phyloP scores from a whole-genome alignment of 257 asterid genomes.

The Nicotiana undulata region DNA sequence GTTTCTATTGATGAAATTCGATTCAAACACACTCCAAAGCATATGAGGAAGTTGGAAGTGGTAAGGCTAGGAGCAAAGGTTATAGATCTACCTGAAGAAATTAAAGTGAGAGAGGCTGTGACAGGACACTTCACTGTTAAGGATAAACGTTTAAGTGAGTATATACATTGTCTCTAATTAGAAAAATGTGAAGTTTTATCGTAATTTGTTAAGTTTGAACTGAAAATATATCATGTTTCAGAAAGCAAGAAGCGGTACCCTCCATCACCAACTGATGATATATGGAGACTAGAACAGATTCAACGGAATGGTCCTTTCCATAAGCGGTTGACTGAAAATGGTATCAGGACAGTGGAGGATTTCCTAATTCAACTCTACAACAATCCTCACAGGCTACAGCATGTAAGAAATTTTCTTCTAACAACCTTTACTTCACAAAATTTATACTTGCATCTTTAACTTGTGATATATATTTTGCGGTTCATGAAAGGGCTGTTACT shows the following conservation, averaged over 20 bases:
- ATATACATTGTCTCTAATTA: neutral
- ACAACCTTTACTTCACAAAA: neutral
- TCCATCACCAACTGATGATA: slow-evolving; percentile 19
- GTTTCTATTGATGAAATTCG: neutral
- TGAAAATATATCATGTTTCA: neutral
- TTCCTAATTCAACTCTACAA: neutral
- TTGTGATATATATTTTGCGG: neutral
- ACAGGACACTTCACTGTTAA: neutral
- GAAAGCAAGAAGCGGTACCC: slow-evolving; percentile 19
- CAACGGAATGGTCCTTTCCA: neutral
- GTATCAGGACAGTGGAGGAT: slow-evolving; percentile 12
- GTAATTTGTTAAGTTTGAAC: neutral
- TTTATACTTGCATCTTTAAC: neutral
- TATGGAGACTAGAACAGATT: slow-evolving; percentile 18
- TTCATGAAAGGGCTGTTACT: neutral
- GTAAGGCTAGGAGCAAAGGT: slow-evolving; percentile 8
- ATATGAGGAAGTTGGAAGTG: neutral
- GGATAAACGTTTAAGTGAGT: slow-evolving; percentile 10
- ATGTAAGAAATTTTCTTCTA: neutral
- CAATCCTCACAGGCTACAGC: slow-evolving; percentile 4
- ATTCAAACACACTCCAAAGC: neutral
- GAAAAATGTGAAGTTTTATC: neutral
- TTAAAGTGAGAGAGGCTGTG: neutral
- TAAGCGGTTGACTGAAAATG: neutral
- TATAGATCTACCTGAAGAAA: neutral